Evolutionary conservation across 805 yeast genomes (phyloP), one percentile per base, ranked within the genome.

Genomic region (Saccharomycopsis sp.): DNA sequence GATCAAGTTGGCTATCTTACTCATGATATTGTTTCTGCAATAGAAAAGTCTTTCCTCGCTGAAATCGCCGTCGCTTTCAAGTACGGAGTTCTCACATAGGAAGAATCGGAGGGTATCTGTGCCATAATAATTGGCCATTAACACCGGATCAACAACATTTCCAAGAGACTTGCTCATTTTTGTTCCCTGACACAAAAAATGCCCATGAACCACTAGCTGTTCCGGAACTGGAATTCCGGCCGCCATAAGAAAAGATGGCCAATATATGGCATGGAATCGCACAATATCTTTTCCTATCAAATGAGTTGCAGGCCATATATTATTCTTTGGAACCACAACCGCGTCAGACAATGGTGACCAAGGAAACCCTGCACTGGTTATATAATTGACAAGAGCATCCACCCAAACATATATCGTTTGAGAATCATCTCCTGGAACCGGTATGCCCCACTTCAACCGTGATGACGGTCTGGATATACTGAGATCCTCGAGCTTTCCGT

Each of bases 371-470:
- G 82, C 73, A 1, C 89, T 79, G 0, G 97, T 88, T 2, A 90
- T 57, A 67, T 94, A 94, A 70, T 91, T 94, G 51, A 87, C 77
- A 52, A 94, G 75, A 0, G 99, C 99, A 73, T 94, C 99, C 60
- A 94, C 86, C 99, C 99, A 94, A 15, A 94, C 99, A 67, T 94
- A 94, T 56, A 94, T 84, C 53, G 80, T 85, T 68, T 93, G 98
- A 0, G 84, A 66, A 0, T 78, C 72, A 67, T 92, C 97, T 22
- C 77, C 75, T 1, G 99, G 98, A 1, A 93, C 97, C 3, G 81
- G 81, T 24, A 94, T 86, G 0, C 97, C 97, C 99, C 99, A 94
- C 34, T 78, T 72, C 47, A 91, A 75, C 60, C 99, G 76, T 8
- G 84, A 73, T 0, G 83, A 68, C 0, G 98, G 97, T 63, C 99